A percentile compares a stretch with the other conserved stretches of the same genome.
These are phyloP conservation scores for Deuterostichococcus epilithicus DNA, from an alignment of 139 green algal genomes.

Conservation along the genomic window DNA sequence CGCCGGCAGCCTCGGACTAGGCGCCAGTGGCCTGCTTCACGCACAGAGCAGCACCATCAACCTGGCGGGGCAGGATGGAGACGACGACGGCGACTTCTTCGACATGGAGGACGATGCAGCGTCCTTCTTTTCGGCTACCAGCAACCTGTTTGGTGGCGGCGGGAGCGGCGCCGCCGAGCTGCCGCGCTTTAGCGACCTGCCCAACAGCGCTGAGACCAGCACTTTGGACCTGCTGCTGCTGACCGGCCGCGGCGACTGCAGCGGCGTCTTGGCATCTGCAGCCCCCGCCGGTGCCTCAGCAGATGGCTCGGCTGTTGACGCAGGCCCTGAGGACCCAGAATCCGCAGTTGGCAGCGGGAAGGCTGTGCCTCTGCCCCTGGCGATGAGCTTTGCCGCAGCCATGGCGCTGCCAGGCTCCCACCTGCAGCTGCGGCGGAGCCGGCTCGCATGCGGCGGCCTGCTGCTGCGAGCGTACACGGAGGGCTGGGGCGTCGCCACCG, in stretches of 20 bases:
- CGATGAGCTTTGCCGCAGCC: neutral
- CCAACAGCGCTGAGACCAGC: neutral
- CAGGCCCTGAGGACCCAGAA: too few relatives aligned
- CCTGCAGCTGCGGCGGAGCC: neutral
- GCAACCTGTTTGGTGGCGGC: neutral
- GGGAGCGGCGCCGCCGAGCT: neutral
- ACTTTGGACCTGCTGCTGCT: neutral
- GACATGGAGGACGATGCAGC: neutral
- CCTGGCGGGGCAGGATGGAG: neutral
- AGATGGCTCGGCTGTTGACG: too few relatives aligned
- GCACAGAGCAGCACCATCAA: neutral
- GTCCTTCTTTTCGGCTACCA: neutral
- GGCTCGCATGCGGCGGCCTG: neutral
- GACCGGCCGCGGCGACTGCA: neutral
- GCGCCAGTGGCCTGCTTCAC: neutral
- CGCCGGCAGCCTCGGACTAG: too few relatives aligned
- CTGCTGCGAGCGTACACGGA: constrained; percentile 4
- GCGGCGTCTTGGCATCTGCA: too few relatives aligned
- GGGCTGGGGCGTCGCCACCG: constrained; percentile 16
- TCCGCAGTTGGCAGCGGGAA: neutral
- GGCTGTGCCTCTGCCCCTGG: neutral
- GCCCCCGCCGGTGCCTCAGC: too few relatives aligned
- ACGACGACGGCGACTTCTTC: neutral
- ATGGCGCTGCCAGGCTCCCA: neutral
- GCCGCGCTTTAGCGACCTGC: neutral